A percentile compares a stretch with the other conserved stretches of the same genome.
Conservation (phyloP, 2,329 filamentous ascomycete species). For the Paraphoma sp. region DNA sequence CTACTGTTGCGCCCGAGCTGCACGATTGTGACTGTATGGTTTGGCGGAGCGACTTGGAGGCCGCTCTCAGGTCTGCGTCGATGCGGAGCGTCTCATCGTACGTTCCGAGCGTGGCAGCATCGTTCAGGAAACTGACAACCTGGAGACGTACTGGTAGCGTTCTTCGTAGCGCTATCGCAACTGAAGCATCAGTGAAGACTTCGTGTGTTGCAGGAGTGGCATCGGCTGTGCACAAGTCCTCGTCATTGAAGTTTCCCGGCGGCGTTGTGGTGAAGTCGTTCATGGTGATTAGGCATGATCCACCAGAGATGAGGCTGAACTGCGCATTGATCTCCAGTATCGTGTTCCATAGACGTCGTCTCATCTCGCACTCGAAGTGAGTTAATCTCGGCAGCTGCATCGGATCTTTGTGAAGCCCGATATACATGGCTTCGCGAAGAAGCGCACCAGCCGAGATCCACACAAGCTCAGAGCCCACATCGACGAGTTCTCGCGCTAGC, state of each 20-base stretch:
- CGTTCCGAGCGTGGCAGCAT: slow-evolving; percentile 25
- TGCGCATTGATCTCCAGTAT: slow-evolving; percentile 49
- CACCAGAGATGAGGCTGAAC: slow-evolving; percentile 45
- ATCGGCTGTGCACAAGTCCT: slow-evolving; percentile 35
- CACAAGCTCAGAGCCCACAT: slow-evolving; percentile 43
- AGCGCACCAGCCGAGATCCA: slow-evolving; percentile 50
- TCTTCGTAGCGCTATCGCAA: slow-evolving; percentile 45
- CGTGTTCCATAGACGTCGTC: slow-evolving; percentile 41
- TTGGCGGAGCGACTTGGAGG: slow-evolving; percentile 27
- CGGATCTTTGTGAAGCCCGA: slow-evolving; percentile 53
- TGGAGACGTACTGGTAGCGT: slow-evolving; percentile 47
- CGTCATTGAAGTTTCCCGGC: slow-evolving; percentile 51
- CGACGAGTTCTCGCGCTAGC: slow-evolving; percentile 45
- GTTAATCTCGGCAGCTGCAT: slow-evolving; percentile 32
- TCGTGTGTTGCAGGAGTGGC: slow-evolving; percentile 35
- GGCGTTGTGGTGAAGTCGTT: slow-evolving; percentile 47
- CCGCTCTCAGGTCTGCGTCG: slow-evolving; percentile 22
- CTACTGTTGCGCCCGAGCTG: background rate
- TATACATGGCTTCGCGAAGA: slow-evolving; percentile 47
- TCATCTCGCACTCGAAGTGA: slow-evolving; percentile 35
- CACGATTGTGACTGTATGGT: slow-evolving; percentile 13
- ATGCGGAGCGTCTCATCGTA: slow-evolving; percentile 38
- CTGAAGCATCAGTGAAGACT: slow-evolving; percentile 44
- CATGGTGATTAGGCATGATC: slow-evolving; percentile 42
- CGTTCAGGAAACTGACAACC: slow-evolving; percentile 41